Evolutionary conservation across 768 basidiomycete genomes (phyloP).

Genomic region (Tylopilus balloui): DNA sequence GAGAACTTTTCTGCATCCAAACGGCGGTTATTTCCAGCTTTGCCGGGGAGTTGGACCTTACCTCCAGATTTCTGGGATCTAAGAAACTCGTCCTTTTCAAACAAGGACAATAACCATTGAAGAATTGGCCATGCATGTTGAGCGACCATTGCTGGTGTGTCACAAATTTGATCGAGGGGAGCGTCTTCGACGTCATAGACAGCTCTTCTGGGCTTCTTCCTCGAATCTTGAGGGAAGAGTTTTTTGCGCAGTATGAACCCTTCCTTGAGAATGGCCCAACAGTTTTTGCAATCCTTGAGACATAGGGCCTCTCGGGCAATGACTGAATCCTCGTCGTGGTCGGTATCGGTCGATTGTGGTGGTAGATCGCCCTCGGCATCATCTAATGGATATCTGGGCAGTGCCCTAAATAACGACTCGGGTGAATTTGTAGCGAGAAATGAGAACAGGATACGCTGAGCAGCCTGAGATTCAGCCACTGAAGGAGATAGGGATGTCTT

Average conservation of each 20-base stretch:
- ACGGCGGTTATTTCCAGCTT: slow-evolving; percentile 7
- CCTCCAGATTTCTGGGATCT: slow-evolving; percentile 31
- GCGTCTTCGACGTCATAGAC: slow-evolving; percentile 25
- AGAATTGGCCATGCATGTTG: slow-evolving; percentile 67
- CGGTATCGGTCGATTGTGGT: slow-evolving; percentile 20
- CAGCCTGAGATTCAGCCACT: slow-evolving; percentile 43
- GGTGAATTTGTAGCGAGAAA: slow-evolving; percentile 56
- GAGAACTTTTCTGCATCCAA: slow-evolving; percentile 40
- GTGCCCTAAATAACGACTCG: slow-evolving; percentile 45
- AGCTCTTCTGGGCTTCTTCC: slow-evolving; percentile 32
- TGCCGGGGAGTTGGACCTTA: slow-evolving; percentile 4
- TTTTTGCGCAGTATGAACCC: slow-evolving; percentile 44
- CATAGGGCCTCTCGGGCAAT: slow-evolving; percentile 52
- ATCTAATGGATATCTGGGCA: slow-evolving; percentile 45
- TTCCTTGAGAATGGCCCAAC: slow-evolving; percentile 58
- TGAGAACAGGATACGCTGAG: slow-evolving; percentile 51
- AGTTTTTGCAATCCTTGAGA: slow-evolving; percentile 49
- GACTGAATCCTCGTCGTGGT: slow-evolving; percentile 48
- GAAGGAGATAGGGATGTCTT: slow-evolving; percentile 42
- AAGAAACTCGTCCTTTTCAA: slow-evolving; percentile 60
- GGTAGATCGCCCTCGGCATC: neutral
- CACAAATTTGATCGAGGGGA: slow-evolving; percentile 18
- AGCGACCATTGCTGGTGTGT: slow-evolving; percentile 40
- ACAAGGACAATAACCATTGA: slow-evolving; percentile 63
- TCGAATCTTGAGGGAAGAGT: slow-evolving; percentile 14